Conservation (phyloP, 345 rosid species). For the Pistacia atlantica region DNA sequence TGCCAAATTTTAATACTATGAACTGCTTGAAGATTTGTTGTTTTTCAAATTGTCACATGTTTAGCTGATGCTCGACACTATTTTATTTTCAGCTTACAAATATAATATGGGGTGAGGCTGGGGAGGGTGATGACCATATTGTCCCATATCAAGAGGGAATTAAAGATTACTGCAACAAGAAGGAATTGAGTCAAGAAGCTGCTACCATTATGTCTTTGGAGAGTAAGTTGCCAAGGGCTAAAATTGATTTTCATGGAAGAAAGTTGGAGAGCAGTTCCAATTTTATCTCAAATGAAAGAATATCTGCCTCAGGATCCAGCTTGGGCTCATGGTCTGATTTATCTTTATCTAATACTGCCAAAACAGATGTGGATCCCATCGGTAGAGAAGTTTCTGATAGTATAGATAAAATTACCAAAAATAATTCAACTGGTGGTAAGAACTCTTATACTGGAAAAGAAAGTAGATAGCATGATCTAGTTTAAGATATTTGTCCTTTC, state of each 20-base stretch:
- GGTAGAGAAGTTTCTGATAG: slow-evolving; percentile 49
- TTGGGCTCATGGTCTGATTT: slow-evolving; percentile 59
- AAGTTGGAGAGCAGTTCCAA: slow-evolving; percentile 49
- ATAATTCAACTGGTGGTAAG: slow-evolving; percentile 58
- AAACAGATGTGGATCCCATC: slow-evolving; percentile 48
- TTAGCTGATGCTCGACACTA: slow-evolving; percentile 17
- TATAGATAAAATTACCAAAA: slow-evolving; percentile 46
- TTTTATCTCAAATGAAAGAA: slow-evolving; percentile 41
- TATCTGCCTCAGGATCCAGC: slow-evolving; percentile 45
- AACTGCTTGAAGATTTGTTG: background rate
- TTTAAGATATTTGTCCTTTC: slow-evolving; percentile 28
- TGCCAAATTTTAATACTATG: background rate
- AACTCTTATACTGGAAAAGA: slow-evolving; percentile 23
- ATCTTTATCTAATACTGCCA: slow-evolving; percentile 44
- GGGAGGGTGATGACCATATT: slow-evolving; percentile 68
- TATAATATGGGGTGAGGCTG: slow-evolving; percentile 89
- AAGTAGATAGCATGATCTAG: slow-evolving; percentile 23
- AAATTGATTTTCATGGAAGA: slow-evolving; percentile 41
- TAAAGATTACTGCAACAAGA: slow-evolving; percentile 50
- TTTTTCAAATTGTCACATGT: slow-evolving; percentile 16
- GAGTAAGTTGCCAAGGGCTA: slow-evolving; percentile 42
- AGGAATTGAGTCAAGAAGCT: slow-evolving; percentile 51
- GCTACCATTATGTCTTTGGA: slow-evolving; percentile 38
- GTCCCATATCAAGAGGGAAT: slow-evolving; percentile 64
- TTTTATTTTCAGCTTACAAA: slow-evolving; percentile 65